These are phyloP conservation scores for Plenodomus biglobosus DNA, from an alignment of 2,329 filamentous ascomycete species.

Conservation along the genomic window DNA sequence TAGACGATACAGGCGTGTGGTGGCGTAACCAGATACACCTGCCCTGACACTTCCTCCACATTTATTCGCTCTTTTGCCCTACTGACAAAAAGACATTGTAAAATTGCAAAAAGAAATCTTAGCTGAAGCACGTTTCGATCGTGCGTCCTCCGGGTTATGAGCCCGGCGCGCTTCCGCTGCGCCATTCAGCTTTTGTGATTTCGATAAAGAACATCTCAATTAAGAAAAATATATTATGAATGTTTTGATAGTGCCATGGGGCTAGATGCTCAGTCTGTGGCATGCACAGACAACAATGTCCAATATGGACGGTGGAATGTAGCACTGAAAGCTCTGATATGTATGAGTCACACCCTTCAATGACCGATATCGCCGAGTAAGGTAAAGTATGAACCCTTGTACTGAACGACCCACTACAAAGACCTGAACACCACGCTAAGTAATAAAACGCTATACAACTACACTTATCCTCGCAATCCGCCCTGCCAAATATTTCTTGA, in stretches of 20 bases:
- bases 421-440: slow-evolving; percentile 9
- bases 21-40: no score
- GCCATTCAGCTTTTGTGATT: slow-evolving; percentile 31
- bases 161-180: slow-evolving; percentile 43
- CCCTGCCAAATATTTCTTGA: no score
- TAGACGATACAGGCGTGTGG: no score
- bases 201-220: not conserved
- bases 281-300: not conserved
- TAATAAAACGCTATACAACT: not conserved
- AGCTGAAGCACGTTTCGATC: slow-evolving; percentile 32
- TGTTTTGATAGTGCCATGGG: not conserved
- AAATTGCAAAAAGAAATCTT: slow-evolving; percentile 7
- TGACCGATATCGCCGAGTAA: slow-evolving; percentile 8
- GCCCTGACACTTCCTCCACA: no score
- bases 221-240: not conserved
- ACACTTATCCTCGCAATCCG: no score
- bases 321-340: not conserved
- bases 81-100: no score
- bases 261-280: no score
- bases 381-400: not conserved
- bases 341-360: not conserved
- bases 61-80: no score
- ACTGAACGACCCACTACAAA: not conserved
- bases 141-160: slow-evolving; percentile 41
- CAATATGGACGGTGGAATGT: not conserved